These are phyloP conservation scores for Globisporangium sylvaticum DNA, from an alignment of 352 stramenopile genomes.

Conservation along the genomic window DNA sequence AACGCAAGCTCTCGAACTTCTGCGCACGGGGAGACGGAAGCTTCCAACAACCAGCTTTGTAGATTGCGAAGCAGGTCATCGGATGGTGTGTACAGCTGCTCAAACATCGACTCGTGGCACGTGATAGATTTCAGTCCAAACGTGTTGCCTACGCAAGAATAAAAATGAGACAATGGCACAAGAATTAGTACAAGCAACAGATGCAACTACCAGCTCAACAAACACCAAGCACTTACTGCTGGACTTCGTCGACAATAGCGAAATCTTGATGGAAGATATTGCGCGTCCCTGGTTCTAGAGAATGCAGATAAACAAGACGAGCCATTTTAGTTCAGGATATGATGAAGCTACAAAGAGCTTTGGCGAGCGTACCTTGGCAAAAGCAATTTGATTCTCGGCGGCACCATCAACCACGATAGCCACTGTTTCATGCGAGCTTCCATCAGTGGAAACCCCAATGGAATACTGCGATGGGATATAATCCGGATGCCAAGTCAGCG, in stretches of 20 bases:
- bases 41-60: slow-evolving; percentile 63
- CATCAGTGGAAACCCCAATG: slow-evolving; percentile 43
- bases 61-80: slow-evolving; percentile 54
- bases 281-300: slow-evolving; percentile 20
- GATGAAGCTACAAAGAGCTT: not conserved
- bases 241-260: slow-evolving; percentile 27
- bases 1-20: slow-evolving; percentile 62
- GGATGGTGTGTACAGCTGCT: slow-evolving; percentile 43
- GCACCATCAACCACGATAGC: slow-evolving; percentile 35
- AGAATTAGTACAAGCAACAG: not conserved
- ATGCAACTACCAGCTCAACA: slow-evolving; percentile 8
- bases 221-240: slow-evolving; percentile 19
- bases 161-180: not conserved
- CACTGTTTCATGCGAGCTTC: slow-evolving; percentile 39
- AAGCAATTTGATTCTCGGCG: slow-evolving; percentile 27
- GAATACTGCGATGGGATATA: slow-evolving; percentile 40
- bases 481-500: slow-evolving; percentile 42
- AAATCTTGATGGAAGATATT: slow-evolving; percentile 45
- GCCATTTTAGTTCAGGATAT: not conserved
- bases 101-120: slow-evolving; percentile 48
- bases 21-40: slow-evolving; percentile 39
- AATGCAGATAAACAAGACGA: not conserved
- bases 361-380: slow-evolving; percentile 37
- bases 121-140: slow-evolving; percentile 51
- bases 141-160: slow-evolving; percentile 21